These are phyloP conservation scores for Aspergillus aculeatus DNA, from an alignment of 2,329 filamentous ascomycete genomes.

Conservation along the genomic window DNA sequence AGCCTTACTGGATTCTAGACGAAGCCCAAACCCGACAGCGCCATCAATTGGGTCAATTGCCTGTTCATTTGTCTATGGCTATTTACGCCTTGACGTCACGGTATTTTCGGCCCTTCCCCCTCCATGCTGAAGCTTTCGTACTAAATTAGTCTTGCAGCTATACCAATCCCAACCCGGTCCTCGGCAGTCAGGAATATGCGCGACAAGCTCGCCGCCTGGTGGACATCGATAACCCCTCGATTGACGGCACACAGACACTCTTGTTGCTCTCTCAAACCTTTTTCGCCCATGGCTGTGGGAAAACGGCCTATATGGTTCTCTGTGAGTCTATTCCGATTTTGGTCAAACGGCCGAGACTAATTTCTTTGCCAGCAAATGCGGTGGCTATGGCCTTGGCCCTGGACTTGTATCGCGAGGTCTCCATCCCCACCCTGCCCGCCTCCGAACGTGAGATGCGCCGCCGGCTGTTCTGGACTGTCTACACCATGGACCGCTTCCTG, in stretches of 20 bases:
- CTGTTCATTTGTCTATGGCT: conserved; percentile 51
- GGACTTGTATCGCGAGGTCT: conserved; percentile 75
- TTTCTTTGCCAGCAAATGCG: conserved; percentile 58
- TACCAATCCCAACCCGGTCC: conserved; percentile 66
- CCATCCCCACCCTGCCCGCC: conserved; percentile 60
- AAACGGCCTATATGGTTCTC: conserved; percentile 83
- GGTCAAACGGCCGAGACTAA: background rate
- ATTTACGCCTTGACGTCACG: conserved; percentile 60
- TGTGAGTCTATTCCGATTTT: conserved; percentile 49
- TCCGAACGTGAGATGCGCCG: conserved; percentile 73
- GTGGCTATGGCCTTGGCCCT: conserved; percentile 81
- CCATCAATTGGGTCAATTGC: conserved; percentile 66
- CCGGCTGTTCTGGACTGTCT: conserved; percentile 86
- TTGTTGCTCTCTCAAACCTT: conserved; percentile 73
- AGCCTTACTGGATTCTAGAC: conserved; percentile 78
- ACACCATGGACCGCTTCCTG: conserved; percentile 80
- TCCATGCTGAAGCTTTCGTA: conserved; percentile 17
- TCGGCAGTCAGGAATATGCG: conserved; percentile 71
- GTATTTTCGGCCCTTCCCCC: conserved; percentile 41
- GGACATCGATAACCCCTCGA: conserved; percentile 76
- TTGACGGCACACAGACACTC: conserved; percentile 74
- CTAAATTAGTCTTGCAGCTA: conserved; percentile 56
- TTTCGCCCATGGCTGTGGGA: conserved; percentile 74
- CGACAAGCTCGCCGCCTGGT: conserved; percentile 67
- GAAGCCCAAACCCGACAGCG: conserved; percentile 72